Evolutionary conservation across 257 asterid genomes (phyloP), one percentile per base, ranked within the genome.

Genomic region (Solanum medicagineum): DNA sequence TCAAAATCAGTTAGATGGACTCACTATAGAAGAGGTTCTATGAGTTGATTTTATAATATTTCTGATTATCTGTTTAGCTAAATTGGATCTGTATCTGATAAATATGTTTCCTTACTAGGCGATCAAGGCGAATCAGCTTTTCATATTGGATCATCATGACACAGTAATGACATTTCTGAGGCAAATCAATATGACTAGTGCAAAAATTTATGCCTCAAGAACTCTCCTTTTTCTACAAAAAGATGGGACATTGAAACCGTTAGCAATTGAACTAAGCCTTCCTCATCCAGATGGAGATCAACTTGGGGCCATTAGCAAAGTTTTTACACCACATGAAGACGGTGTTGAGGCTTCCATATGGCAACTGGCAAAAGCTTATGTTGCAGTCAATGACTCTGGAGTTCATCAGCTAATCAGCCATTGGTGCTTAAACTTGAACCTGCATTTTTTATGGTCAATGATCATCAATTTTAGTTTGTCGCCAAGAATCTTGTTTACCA

Each of bases 331-430:
- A 12, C 85, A 90, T 32, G 84, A 88, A 83, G 70, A 88, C 7
- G 90, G 90, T 0, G 63, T 88, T 22, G 88, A 91, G 68, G 88
- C 87, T 56, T 83, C 91, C 6, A 19, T 91, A 19, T 92, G 95
- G 95, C 92, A 90, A 82, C 70, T 92, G 90, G 95, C 95, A 5
- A 92, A 91, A 86, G 93, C 93, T 77, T 92, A 90, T 69, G 93
- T 74, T 16, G 89, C 89, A 8, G 93, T 92, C 19, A 91, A 89
- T 77, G 95, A 92, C 49, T 85, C 95, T 10, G 95, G 95, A 11
- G 81, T 88, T 85, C 95, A 92, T 88, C 92, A 92, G 82, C 93
- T 92, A 82, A 86, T 91, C 75, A 89, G 95, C 86, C 95, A 92
- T 82, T 92, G 92, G 92, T 90, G 90, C 63, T 77, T 16, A 51